phyloP scores from a whole-genome alignment of 129 eudicot genomes.

The Scalesia atractyloides region DNA sequence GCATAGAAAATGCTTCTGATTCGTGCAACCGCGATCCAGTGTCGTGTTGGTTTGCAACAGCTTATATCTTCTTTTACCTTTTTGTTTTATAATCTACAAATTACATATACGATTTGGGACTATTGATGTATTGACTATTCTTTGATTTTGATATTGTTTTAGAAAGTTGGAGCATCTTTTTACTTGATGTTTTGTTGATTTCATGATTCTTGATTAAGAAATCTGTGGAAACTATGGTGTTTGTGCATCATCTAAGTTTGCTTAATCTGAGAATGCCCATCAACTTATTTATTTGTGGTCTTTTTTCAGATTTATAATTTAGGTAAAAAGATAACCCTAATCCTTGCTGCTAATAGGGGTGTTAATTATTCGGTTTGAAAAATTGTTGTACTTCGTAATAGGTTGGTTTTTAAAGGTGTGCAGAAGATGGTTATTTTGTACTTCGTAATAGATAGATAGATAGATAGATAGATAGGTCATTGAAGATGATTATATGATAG shows the following conservation, averaged over 20 bases:
- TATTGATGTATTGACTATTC: constrained; percentile 19
- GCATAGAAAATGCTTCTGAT: constrained; percentile 18
- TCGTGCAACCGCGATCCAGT: neutral
- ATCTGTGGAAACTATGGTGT: neutral
- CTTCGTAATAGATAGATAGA: too few relatives aligned
- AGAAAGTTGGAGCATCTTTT: constrained; percentile 7
- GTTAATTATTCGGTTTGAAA: too few relatives aligned
- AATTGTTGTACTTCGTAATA: too few relatives aligned
- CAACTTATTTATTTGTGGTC: neutral
- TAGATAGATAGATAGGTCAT: too few relatives aligned
- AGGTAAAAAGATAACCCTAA: too few relatives aligned
- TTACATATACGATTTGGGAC: constrained; percentile 20
- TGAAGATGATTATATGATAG: too few relatives aligned
- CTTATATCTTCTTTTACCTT: neutral
- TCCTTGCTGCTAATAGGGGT: too few relatives aligned
- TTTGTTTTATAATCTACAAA: neutral
- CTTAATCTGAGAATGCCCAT: neutral
- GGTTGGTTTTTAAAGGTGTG: too few relatives aligned
- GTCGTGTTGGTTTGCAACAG: neutral
- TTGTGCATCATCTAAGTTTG: neutral
- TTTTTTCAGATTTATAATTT: too few relatives aligned
- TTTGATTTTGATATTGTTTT: constrained; percentile 11
- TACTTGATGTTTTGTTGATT: constrained; percentile 12
- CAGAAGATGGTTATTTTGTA: too few relatives aligned
- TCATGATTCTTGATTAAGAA: neutral